These are phyloP conservation scores for Talaromyces sp. DNA, from an alignment of 2,329 filamentous ascomycete genomes.

Conservation along the genomic window DNA sequence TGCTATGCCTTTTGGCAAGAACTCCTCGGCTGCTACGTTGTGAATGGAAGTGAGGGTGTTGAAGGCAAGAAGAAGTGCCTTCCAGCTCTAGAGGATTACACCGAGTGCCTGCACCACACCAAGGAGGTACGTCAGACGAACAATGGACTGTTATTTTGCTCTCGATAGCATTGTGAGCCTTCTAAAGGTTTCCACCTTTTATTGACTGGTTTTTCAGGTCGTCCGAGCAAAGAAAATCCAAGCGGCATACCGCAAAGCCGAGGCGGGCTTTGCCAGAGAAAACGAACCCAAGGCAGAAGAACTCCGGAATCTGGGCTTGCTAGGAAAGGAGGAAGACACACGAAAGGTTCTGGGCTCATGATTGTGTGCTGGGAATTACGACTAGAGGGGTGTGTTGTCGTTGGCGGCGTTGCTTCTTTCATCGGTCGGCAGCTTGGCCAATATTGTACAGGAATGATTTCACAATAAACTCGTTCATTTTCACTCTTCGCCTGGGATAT, in stretches of 20 bases:
- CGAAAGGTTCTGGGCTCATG: conserved; percentile 47
- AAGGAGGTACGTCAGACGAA: conserved; percentile 70
- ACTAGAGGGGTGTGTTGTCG: background rate
- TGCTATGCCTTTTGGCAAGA: conserved; percentile 99
- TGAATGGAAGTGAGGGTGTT: conserved; percentile 79
- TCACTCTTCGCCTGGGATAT: background rate
- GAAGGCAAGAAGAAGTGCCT: conserved; percentile 83
- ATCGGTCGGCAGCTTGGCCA: conserved; percentile 6
- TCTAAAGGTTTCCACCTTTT: too few relatives aligned
- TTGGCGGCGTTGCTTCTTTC: conserved; percentile 1
- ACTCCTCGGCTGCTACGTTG: conserved; percentile 94
- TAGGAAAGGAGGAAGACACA: conserved; percentile 78
- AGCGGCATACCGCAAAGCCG: conserved; percentile 75
- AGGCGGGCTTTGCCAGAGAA: conserved; percentile 69
- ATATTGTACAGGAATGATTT: conserved; percentile 12
- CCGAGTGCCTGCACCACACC: conserved; percentile 97
- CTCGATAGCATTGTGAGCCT: background rate
- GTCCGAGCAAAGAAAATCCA: conserved; percentile 75
- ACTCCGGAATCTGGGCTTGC: conserved; percentile 78
- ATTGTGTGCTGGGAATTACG: conserved; percentile 2
- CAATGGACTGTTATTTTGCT: background rate
- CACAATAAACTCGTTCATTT: conserved; percentile 5
- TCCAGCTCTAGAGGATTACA: conserved; percentile 88
- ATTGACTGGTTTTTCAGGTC: conserved; percentile 50
- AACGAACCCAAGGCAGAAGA: conserved; percentile 76